Base-by-base conservation (phyloP, 495 filamentous ascomycete species). In the Aspergillus avenaceus region DNA sequence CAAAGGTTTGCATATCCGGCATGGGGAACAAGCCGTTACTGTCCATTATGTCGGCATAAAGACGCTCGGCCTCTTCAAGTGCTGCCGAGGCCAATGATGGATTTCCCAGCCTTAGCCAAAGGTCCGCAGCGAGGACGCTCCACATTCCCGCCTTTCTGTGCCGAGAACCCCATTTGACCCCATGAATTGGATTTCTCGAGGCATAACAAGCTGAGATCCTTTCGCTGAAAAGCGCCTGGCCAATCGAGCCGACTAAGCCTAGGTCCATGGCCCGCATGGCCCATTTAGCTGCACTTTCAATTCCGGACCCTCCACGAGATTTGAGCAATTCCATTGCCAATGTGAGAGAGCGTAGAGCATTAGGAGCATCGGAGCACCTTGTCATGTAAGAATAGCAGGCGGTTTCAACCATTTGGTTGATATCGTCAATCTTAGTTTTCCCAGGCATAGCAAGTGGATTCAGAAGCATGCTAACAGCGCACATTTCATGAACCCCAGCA, bases 401-500 rank as follows among this genome's bases (percentile, higher is more conserved):
- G 8, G 84, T 84, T 49, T 97, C 93, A 23, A 98, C 78, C 75
- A 87, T 85, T 53, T 87, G 81, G 59, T 95, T 89, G 40, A 97
- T 74, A 3, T 74, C 84, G 47, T 97, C 95, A 8, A 85, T 67
- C 60, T 89, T 82, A 36, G 77, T 80, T 58, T 87, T 95, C 16
- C 83, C 81, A 2, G 82, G 82, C 50, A 87, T 76, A 21, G 79
- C 76, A 45, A 85, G 79, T 18, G 85, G 84, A 57, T 83, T 84
- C 21, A 98, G 70, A 27, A 98, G 80, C 27, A 85, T 80, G 52
- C 84, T 87, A 3, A 97, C 75, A 11, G 88, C 93, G 4, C 84
- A 81, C 91, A 97, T 96, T 70, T 98, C 93, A 64, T 91, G 86
- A 12, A 88, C 86, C 0, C 87, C 90, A 0, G 95, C 93, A 62